Conservation (phyloP, 1,284 basidiomycete species). For the Cryptococcus sp. region DNA sequence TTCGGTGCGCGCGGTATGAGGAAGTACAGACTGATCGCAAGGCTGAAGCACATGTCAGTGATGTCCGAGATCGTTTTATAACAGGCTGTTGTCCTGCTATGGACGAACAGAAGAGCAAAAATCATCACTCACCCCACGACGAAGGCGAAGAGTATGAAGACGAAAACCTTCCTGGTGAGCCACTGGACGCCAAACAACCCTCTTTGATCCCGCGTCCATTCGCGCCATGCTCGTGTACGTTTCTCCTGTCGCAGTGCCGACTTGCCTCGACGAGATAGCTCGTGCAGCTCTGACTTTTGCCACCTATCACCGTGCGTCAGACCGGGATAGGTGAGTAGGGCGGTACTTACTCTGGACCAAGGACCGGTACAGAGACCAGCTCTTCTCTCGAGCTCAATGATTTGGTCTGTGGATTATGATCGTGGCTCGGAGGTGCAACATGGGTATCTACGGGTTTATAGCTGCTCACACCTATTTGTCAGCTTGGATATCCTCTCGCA, state of each 20-base stretch:
- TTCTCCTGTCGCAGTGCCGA: conserved; percentile 63
- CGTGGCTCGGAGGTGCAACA: conserved; percentile 19
- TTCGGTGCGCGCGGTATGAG: conserved; percentile 74
- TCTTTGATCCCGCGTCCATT: conserved; percentile 70
- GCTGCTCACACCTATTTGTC: conserved; percentile 4
- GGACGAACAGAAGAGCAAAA: neutral
- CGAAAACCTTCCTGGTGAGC: conserved; percentile 69
- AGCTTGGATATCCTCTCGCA: neutral
- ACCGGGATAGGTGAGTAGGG: neutral
- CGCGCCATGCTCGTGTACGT: conserved; percentile 62
- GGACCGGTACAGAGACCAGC: conserved; percentile 80
- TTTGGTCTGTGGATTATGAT: conserved; percentile 49
- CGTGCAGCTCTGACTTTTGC: conserved; percentile 70
- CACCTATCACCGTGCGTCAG: conserved; percentile 55
- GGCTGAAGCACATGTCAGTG: conserved; percentile 53
- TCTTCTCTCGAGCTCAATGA: conserved; percentile 62
- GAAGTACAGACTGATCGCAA: conserved; percentile 70
- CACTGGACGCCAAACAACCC: conserved; percentile 70
- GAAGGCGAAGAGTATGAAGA: conserved; percentile 66
- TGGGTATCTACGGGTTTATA: conserved; percentile 39
- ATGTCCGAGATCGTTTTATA: neutral
- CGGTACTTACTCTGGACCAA: conserved; percentile 66
- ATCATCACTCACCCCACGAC: conserved; percentile 61
- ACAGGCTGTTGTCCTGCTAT: too few species aligned
- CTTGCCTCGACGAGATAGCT: conserved; percentile 69